phyloP scores from a whole-genome alignment of 768 basidiomycete species.

The Macrolepiota dolichaula region DNA sequence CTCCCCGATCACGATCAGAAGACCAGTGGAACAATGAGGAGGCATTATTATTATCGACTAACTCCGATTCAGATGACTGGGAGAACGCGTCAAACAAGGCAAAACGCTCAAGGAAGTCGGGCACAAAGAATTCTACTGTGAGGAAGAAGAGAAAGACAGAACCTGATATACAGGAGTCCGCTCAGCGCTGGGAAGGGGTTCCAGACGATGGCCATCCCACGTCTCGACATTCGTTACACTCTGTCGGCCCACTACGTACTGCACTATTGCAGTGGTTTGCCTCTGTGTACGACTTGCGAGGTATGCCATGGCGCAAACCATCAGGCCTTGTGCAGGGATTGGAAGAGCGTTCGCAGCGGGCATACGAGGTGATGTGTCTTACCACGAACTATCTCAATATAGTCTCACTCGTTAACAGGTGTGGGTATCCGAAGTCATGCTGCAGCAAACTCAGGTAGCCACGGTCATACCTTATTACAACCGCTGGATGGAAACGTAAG shows the following conservation, averaged over 20 bases:
- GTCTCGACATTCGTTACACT: conserved; percentile 46
- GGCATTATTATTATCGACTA: conserved; percentile 3
- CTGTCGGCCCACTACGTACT: conserved; percentile 37
- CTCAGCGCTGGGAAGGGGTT: conserved; percentile 12
- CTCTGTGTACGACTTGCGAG: conserved; percentile 58
- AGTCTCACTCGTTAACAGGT: conserved; percentile 42
- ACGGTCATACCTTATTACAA: conserved; percentile 95
- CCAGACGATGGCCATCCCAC: conserved; percentile 33
- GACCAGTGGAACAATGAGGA: conserved; percentile 17
- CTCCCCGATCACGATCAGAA: conserved; percentile 17
- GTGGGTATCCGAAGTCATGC: conserved; percentile 92
- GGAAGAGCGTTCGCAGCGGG: conserved; percentile 75
- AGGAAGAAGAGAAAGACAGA: conserved; percentile 9
- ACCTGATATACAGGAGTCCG: conserved; percentile 1
- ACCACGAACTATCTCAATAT: neutral
- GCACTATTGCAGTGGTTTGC: conserved; percentile 72
- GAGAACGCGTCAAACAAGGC: conserved; percentile 18
- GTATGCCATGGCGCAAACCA: conserved; percentile 91
- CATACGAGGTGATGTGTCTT: conserved; percentile 72
- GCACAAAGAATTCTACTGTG: neutral
- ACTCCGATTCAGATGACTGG: conserved; percentile 13
- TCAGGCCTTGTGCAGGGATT: conserved; percentile 50
- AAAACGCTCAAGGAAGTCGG: conserved; percentile 2
- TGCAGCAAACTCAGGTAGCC: conserved; percentile 92
- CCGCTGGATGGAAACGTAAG: conserved; percentile 80